Evolutionary conservation across 2,329 filamentous ascomycete species (phyloP).

Genomic region (Epichloe sp.): DNA sequence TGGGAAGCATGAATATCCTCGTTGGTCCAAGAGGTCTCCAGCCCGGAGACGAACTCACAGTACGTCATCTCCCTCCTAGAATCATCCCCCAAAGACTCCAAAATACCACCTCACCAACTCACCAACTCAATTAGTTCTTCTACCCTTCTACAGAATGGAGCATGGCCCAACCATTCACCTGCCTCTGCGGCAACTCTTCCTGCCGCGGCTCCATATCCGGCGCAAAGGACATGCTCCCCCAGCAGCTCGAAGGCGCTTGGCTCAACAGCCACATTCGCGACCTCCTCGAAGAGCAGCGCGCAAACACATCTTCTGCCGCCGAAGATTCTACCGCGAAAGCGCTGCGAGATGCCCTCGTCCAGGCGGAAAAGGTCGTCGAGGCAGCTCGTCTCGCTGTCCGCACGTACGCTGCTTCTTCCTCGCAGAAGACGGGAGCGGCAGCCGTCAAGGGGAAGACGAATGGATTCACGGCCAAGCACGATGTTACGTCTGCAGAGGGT

Average conservation of each 20-base stretch:
- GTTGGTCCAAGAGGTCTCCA: conserved; percentile 42
- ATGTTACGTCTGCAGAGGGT: conserved; percentile 6
- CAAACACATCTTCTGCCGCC: conserved; percentile 6
- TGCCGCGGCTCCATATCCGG: conserved; percentile 52
- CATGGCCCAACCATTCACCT: conserved; percentile 61
- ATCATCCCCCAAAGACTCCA: neutral
- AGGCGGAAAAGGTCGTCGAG: conserved; percentile 34
- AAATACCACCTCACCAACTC: neutral
- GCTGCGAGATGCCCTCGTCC: conserved; percentile 28
- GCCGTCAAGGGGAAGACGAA: conserved; percentile 9
- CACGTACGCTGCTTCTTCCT: conserved; percentile 19
- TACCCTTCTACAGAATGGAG: conserved; percentile 64
- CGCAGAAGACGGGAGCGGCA: neutral
- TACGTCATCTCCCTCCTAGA: conserved; percentile 14
- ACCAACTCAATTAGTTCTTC: conserved; percentile 40
- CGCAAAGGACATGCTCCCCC: conserved; percentile 41
- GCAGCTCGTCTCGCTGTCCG: conserved; percentile 30
- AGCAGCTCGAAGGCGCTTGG: conserved; percentile 44
- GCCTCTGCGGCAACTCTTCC: conserved; percentile 41
- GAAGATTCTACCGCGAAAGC: conserved; percentile 28
- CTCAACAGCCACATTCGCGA: conserved; percentile 48
- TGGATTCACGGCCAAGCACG: neutral
- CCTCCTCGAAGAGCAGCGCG: conserved; percentile 28
- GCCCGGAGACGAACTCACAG: conserved; percentile 45
- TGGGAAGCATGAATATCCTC: conserved; percentile 40